Evolutionary conservation across 1,139 yeast genomes (phyloP).

Genomic region (Geotrichum carabidarum): DNA sequence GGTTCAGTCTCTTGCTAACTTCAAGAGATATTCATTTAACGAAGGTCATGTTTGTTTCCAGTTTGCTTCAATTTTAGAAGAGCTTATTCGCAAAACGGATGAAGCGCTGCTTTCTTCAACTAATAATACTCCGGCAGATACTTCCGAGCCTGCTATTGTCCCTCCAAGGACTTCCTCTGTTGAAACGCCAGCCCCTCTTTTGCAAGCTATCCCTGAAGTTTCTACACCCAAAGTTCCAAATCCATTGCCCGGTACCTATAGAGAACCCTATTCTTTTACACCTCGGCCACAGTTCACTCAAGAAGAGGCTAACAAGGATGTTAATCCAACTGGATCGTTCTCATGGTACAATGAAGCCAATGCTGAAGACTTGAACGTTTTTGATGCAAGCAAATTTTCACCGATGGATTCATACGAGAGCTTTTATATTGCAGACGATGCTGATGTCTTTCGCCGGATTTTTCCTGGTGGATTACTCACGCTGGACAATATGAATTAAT

Average conservation of each 20-base stretch:
- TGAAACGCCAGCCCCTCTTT: background rate
- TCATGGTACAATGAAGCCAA: too few relatives aligned
- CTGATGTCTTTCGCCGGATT: conserved; percentile 12
- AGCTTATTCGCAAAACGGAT: conserved; percentile 14
- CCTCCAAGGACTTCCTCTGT: background rate
- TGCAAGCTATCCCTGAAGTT: background rate
- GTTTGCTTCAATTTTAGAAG: conserved; percentile 12
- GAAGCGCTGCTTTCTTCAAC: background rate
- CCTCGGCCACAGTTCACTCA: too few relatives aligned
- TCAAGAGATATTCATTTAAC: conserved; percentile 9
- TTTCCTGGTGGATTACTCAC: conserved; percentile 18
- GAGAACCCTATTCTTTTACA: too few relatives aligned
- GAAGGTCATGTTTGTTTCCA: conserved; percentile 17
- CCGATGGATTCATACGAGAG: conserved; percentile 18
- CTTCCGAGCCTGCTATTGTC: background rate
- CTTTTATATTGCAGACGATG: conserved; percentile 17
- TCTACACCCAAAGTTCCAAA: background rate
- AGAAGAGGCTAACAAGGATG: too few relatives aligned
- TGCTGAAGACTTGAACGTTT: background rate
- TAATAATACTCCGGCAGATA: background rate
- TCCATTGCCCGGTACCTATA: too few relatives aligned
- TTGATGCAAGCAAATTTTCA: background rate
- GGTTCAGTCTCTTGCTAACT: background rate
- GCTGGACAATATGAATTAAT: conserved; percentile 15
- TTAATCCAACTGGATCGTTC: too few relatives aligned